phyloP scores from a whole-genome alignment of 1,284 basidiomycete genomes.

The Cutaneotrichosporon dermatis region DNA sequence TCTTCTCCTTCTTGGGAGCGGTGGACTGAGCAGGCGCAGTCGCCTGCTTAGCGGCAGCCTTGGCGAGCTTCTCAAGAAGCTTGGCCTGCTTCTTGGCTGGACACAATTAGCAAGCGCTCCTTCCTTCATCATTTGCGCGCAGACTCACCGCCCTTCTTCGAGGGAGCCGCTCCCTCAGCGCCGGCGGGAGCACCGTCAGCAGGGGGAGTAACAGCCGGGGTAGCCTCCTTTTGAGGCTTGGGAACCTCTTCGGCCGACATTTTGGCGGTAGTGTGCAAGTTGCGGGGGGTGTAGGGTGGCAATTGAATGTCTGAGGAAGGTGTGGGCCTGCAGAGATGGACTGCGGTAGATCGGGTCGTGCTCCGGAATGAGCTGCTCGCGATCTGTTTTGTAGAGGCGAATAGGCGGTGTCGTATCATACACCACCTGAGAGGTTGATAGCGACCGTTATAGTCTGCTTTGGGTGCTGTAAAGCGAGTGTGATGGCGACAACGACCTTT shows the following conservation, averaged over 20 bases:
- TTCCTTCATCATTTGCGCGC: slow-evolving; percentile 21
- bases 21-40: slow-evolving; percentile 48
- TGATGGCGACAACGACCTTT: slow-evolving; percentile 1
- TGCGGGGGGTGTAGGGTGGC: slow-evolving; percentile 1
- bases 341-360: not conserved
- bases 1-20: slow-evolving; percentile 65
- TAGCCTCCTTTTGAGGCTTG: slow-evolving; percentile 27
- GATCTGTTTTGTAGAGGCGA: slow-evolving; percentile 17
- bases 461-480: not conserved
- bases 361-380: not conserved
- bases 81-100: slow-evolving; percentile 68
- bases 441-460: not conserved
- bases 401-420: slow-evolving; percentile 16
- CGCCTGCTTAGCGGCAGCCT: slow-evolving; percentile 58
- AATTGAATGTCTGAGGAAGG: not conserved
- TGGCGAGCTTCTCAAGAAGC: slow-evolving; percentile 55
- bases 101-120: slow-evolving; percentile 27
- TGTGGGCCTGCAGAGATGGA: not conserved
- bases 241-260: slow-evolving; percentile 34
- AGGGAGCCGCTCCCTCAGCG: slow-evolving; percentile 17
- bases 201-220: slow-evolving; percentile 16
- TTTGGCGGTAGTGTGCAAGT: slow-evolving; percentile 6
- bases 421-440: slow-evolving; percentile 8
- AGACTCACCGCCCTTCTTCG: slow-evolving; percentile 41
- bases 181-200: slow-evolving; percentile 7